Base-by-base conservation (phyloP, 1,139 yeast genomes). In the Kazachstania sp. region DNA sequence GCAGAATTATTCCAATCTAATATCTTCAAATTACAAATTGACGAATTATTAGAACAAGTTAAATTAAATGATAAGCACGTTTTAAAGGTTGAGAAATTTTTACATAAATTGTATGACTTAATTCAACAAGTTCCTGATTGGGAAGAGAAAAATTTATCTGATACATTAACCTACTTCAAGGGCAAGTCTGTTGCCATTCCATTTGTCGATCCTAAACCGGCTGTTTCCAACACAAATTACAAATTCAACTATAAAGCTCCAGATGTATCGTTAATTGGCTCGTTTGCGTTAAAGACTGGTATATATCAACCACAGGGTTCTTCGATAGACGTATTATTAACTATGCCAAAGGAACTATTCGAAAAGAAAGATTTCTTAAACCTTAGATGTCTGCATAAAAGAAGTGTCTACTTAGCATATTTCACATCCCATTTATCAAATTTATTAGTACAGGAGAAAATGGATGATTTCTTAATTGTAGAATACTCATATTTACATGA, bases 1-100 rank as follows among this genome's bases (percentile, higher is more conserved):
- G 94, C 95, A 0, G 97, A 88, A 63, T 71, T 90, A 44, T 92
- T 90, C 77, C 87, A 88, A 61, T 87, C 96, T 13, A 90, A 90
- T 66, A 87, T 92, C 49, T 90, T 92, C 78, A 92, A 92, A 66
- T 71, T 92, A 49, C 95, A 92, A 68, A 88, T 90, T 48, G 98
- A 90, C 65, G 97, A 90, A 63, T 72, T 92, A 39, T 71, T 92
- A 60, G 78, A 79, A 54, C 97, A 88, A 64, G 77, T 90, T 41
- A 78, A 78, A 55, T 67, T 88, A 41, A 85, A 85, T 58, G 94
- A 86, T 20, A 68, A 77, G 26, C 81, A 83, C 59, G 76, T 83
- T 39, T 67, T 77, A 45, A 72, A 74, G 47, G 78, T 88, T 46
- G 95, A 88, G 61, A 84, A 82, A 55, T 83, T 83, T 43, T 72